Evolutionary conservation across 2,329 filamentous ascomycete genomes (phyloP).

Genomic region (Venturia aucupariae): DNA sequence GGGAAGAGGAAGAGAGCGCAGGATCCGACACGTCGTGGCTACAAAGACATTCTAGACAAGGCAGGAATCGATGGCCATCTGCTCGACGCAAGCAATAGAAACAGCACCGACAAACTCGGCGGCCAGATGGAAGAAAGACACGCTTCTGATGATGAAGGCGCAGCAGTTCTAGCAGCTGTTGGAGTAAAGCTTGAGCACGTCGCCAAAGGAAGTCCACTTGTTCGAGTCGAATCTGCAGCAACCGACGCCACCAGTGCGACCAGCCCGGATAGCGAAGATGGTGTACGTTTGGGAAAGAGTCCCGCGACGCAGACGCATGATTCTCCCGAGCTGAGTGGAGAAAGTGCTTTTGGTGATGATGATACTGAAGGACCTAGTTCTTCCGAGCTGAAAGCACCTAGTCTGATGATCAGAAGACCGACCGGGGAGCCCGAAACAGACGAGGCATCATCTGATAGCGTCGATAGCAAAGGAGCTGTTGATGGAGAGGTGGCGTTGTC

Average conservation of each 20-base stretch:
- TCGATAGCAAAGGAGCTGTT: background rate
- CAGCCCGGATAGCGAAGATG: conserved; percentile 5
- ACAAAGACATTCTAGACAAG: conserved; percentile 66
- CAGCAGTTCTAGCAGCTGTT: conserved; percentile 8
- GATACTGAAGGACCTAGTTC: conserved; percentile 11
- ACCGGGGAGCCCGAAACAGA: conserved; percentile 1
- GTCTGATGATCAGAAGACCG: conserved; percentile 7
- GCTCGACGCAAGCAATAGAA: conserved; percentile 9
- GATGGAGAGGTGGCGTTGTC: background rate
- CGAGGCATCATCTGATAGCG: background rate
- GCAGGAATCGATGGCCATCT: conserved; percentile 31
- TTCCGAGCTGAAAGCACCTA: background rate
- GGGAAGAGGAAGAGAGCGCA: conserved; percentile 79
- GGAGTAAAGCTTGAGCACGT: background rate
- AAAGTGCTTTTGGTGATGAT: conserved; percentile 13
- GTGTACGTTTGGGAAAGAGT: conserved; percentile 13
- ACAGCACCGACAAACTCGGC: conserved; percentile 11
- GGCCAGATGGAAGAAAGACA: conserved; percentile 10
- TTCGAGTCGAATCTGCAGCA: conserved; percentile 8
- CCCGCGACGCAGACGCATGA: conserved; percentile 8
- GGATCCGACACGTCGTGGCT: conserved; percentile 66
- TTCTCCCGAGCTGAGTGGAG: conserved; percentile 14
- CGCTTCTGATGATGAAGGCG: conserved; percentile 11
- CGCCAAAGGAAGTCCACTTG: conserved; percentile 12
- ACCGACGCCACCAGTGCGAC: conserved; percentile 6